These are phyloP conservation scores for Lecanoromycetidae sp. DNA, from an alignment of 2,329 filamentous ascomycete genomes.

Conservation along the genomic window DNA sequence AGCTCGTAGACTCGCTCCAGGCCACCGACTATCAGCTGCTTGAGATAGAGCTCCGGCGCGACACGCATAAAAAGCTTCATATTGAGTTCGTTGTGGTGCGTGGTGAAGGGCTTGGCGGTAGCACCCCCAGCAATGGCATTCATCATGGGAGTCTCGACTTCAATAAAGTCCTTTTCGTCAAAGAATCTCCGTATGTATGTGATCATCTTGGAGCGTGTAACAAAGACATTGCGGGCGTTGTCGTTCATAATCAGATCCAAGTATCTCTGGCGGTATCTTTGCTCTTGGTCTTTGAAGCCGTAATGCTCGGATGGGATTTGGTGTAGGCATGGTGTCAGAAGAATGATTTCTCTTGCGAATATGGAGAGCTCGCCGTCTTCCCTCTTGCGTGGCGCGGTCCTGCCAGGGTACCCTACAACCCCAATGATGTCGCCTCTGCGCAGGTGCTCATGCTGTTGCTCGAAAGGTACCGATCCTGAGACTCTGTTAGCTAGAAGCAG, in stretches of 20 bases:
- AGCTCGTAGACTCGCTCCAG: slow-evolving; percentile 93
- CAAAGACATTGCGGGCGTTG: slow-evolving; percentile 66
- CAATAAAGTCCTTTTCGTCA: slow-evolving; percentile 74
- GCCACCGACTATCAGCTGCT: slow-evolving; percentile 90
- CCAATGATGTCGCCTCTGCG: slow-evolving; percentile 89
- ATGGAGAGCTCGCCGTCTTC: slow-evolving; percentile 87
- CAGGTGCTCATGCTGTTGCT: slow-evolving; percentile 78
- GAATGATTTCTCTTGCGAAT: slow-evolving; percentile 73
- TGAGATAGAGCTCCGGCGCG: slow-evolving; percentile 90
- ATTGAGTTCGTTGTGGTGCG: slow-evolving; percentile 89
- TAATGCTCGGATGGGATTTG: slow-evolving; percentile 82
- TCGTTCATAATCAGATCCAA: slow-evolving; percentile 97
- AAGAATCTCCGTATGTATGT: slow-evolving; percentile 82
- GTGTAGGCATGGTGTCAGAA: slow-evolving; percentile 84
- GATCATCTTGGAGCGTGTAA: slow-evolving; percentile 77
- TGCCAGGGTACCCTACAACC: slow-evolving; percentile 67
- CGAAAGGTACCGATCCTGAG: slow-evolving; percentile 52
- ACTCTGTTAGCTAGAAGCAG: too few species aligned
- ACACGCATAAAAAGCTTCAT: slow-evolving; percentile 93
- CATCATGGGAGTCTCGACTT: slow-evolving; percentile 97
- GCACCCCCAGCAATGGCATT: slow-evolving; percentile 91
- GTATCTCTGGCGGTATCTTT: slow-evolving; percentile 84
- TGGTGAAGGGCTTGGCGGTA: slow-evolving; percentile 87
- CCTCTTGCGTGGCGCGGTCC: slow-evolving; percentile 80
- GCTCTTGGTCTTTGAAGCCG: slow-evolving; percentile 90